These are phyloP conservation scores for Colletotrichum sp. DNA, from an alignment of 2,329 filamentous ascomycete species.

Conservation along the genomic window DNA sequence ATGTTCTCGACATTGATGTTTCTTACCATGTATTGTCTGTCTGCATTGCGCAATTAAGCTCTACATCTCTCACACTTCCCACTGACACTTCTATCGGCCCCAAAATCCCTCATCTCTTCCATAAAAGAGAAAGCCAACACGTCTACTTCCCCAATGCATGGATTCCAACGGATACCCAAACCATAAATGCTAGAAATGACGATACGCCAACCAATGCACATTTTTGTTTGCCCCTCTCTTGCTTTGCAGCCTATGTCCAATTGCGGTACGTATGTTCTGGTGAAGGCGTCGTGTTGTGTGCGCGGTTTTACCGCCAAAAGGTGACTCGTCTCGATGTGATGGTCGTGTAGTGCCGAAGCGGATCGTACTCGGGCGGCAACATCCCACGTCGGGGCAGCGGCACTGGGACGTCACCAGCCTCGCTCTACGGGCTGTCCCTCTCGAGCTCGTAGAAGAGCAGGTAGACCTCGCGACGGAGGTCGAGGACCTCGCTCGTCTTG, in stretches of 20 bases:
- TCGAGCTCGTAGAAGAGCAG: constrained; percentile 94
- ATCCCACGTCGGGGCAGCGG: not conserved
- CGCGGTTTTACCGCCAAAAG: not conserved
- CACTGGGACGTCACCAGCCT: constrained; percentile 19
- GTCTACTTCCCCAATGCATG: not conserved
- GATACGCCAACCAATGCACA: constrained; percentile 2
- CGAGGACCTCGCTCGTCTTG: constrained; percentile 87
- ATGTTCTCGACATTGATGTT: not conserved
- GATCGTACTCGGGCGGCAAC: constrained; percentile 9
- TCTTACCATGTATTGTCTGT: not conserved
- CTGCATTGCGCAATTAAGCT: not conserved
- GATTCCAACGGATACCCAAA: not conserved
- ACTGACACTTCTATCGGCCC: accelerated
- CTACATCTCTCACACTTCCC: too few species aligned
- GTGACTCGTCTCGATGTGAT: not conserved
- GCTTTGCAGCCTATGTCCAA: not conserved
- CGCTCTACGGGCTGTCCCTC: constrained; percentile 36
- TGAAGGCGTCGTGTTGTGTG: not conserved
- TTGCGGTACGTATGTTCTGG: not conserved
- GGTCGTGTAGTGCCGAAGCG: constrained; percentile 2
- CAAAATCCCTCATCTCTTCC: not conserved
- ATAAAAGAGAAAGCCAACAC: not conserved
- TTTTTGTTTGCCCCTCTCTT: not conserved
- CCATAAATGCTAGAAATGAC: not conserved
- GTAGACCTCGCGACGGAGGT: constrained; percentile 96